phyloP scores from a whole-genome alignment of 768 basidiomycete genomes.

The Tylopilus cervinicoccineus region DNA sequence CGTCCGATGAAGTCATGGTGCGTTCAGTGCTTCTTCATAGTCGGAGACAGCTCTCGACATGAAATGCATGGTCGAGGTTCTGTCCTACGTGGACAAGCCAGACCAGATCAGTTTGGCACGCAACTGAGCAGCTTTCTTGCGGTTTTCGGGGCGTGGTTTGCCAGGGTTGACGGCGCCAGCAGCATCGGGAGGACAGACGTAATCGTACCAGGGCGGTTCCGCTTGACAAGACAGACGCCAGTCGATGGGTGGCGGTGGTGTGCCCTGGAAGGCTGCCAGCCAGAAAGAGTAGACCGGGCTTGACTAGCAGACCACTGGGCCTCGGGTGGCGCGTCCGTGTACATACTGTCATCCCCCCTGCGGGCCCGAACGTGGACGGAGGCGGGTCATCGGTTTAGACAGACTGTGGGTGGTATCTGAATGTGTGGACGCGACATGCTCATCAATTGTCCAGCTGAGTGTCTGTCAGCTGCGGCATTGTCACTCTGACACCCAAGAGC shows the following conservation, averaged over 20 bases:
- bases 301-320: background rate
- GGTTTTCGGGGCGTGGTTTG: background rate
- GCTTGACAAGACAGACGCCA: constrained; percentile 8
- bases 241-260: constrained; percentile 4
- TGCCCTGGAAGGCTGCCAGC: background rate
- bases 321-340: background rate
- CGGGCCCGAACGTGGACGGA: too few species aligned
- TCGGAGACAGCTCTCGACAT: background rate
- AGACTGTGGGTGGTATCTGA: too few species aligned
- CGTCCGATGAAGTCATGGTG: constrained; percentile 5
- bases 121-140: background rate
- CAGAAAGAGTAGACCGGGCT: background rate
- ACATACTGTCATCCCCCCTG: background rate
- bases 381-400: too few species aligned
- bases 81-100: background rate
- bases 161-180: background rate
- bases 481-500: too few species aligned
- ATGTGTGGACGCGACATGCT: too few species aligned
- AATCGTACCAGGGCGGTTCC: background rate
- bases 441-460: too few species aligned
- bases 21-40: constrained; percentile 4
- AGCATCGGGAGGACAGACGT: background rate
- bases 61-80: background rate
- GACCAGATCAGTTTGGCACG: background rate
- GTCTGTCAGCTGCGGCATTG: too few species aligned